Percentiles rank a stretch among this genome's conserved stretches.
Evolutionary conservation across 208 protist species (phyloP).

Genomic region (Leishmania amazonensis): DNA sequence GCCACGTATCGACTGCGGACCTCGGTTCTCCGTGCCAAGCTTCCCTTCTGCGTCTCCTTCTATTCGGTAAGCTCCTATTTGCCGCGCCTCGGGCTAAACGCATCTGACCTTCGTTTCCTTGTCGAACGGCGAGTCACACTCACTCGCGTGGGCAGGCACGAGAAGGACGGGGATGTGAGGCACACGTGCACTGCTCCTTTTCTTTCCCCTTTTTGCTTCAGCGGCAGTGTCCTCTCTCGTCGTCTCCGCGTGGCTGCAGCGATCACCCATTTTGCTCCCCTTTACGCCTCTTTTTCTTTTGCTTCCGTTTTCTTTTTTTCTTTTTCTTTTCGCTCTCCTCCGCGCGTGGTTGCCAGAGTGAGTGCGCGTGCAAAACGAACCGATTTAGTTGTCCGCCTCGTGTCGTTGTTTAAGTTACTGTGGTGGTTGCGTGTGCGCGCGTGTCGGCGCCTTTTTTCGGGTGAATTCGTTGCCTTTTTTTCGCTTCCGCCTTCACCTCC

Average conservation of each 20-base stretch:
- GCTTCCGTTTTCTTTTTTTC: not conserved
- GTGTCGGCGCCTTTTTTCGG: not conserved
- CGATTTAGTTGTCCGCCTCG: not conserved
- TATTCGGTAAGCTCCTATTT: not conserved
- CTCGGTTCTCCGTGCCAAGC: not conserved
- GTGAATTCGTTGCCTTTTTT: not conserved
- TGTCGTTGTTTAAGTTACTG: not conserved
- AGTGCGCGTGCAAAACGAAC: not conserved
- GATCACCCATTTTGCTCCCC: not conserved
- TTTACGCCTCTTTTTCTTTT: not conserved
- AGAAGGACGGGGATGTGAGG: not conserved
- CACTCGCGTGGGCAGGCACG: not conserved
- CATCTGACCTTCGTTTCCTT: not conserved
- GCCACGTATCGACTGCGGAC: not conserved
- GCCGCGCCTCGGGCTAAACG: not conserved
- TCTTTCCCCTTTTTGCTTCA: not conserved
- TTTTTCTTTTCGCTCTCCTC: not conserved
- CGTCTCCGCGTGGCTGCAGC: not conserved
- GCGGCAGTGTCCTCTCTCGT: not conserved
- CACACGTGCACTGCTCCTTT: too few relatives aligned
- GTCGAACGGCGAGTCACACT: not conserved
- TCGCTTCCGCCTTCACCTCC: not conserved
- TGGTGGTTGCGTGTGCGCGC: not conserved
- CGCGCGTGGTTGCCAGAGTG: not conserved
- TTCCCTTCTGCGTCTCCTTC: not conserved